phyloP scores from a whole-genome alignment of 2,329 filamentous ascomycete genomes.

The Ophiocordyceps camponoti-leonardi region DNA sequence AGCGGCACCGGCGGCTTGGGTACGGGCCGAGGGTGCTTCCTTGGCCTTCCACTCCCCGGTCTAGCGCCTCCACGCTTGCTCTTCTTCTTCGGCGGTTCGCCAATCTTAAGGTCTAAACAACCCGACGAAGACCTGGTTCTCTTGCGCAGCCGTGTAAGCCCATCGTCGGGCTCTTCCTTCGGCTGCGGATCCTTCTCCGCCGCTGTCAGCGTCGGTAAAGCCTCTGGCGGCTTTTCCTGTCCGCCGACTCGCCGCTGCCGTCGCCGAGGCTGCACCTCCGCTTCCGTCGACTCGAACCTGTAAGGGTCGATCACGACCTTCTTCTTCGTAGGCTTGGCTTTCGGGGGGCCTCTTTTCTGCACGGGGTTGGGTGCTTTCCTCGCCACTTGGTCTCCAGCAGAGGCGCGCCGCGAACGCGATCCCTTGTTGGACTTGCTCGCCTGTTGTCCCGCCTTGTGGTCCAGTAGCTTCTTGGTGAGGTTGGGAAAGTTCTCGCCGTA shows the following conservation, averaged over 20 bases:
- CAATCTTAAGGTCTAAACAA: slow-evolving; percentile 4
- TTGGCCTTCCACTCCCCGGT: slow-evolving; percentile 20
- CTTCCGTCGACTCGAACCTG: background rate
- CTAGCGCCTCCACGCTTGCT: slow-evolving; percentile 20
- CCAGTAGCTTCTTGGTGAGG: slow-evolving; percentile 27
- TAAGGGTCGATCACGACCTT: background rate
- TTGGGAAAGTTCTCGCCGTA: slow-evolving; percentile 57
- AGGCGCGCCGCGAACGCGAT: slow-evolving; percentile 5
- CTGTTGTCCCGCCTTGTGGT: slow-evolving; percentile 18
- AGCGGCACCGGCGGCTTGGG: slow-evolving; percentile 2
- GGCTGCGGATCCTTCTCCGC: slow-evolving; percentile 9
- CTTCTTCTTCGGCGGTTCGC: slow-evolving; percentile 14
- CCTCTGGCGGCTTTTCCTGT: slow-evolving; percentile 12
- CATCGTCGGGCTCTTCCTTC: slow-evolving; percentile 7
- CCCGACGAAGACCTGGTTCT: slow-evolving; percentile 5
- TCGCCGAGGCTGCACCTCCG: background rate
- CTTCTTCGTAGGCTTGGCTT: slow-evolving; percentile 3
- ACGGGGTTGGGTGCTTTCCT: slow-evolving; percentile 8
- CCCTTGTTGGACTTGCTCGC: slow-evolving; percentile 9
- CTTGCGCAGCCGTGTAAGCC: slow-evolving; percentile 10
- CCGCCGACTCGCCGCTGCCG: slow-evolving; percentile 5
- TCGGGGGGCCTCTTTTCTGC: slow-evolving; percentile 9
- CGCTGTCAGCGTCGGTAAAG: slow-evolving; percentile 7
- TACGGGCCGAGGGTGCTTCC: slow-evolving; percentile 16
- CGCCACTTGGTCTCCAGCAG: slow-evolving; percentile 6